Conservation (phyloP, 805 yeast genomes). For the Saccharomycopsis microspora region DNA sequence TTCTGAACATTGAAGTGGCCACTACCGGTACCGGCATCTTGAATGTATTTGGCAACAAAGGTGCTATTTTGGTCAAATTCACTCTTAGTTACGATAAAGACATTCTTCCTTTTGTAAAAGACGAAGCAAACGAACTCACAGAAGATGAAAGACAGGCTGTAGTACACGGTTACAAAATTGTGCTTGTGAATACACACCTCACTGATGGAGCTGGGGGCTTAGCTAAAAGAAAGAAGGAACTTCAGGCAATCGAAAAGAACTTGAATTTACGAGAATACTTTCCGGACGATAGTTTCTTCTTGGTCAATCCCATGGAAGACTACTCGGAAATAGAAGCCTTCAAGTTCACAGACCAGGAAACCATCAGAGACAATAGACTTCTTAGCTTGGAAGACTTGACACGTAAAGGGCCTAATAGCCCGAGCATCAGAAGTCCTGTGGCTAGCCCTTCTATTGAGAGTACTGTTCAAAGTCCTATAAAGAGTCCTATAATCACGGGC, state of each 20-base stretch:
- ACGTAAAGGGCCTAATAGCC: background rate
- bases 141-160: constrained; percentile 20
- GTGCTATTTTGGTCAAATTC: constrained; percentile 39
- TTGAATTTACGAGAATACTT: constrained; percentile 19
- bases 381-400: constrained; percentile 13
- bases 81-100: constrained; percentile 27
- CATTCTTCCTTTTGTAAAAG: constrained; percentile 10
- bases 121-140: constrained; percentile 6
- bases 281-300: constrained; percentile 6
- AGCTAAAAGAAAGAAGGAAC: constrained; percentile 33
- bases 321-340: constrained; percentile 5
- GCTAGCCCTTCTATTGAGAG: background rate
- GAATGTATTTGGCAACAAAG: constrained; percentile 51
- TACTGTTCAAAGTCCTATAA: background rate
- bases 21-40: constrained; percentile 48
- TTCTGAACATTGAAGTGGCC: constrained; percentile 27
- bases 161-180: constrained; percentile 24
- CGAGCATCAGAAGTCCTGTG: background rate
- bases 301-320: constrained; percentile 10
- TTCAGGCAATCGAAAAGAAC: constrained; percentile 27
- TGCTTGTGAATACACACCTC: constrained; percentile 40
- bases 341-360: constrained; percentile 13
- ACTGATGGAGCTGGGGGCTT: constrained; percentile 37
- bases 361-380: constrained; percentile 9
- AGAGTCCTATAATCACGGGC: background rate